A percentile compares a stretch with the other conserved stretches of the same genome.
phyloP scores from a whole-genome alignment of 2,329 filamentous ascomycete species.

The Botryotinia globosa region DNA sequence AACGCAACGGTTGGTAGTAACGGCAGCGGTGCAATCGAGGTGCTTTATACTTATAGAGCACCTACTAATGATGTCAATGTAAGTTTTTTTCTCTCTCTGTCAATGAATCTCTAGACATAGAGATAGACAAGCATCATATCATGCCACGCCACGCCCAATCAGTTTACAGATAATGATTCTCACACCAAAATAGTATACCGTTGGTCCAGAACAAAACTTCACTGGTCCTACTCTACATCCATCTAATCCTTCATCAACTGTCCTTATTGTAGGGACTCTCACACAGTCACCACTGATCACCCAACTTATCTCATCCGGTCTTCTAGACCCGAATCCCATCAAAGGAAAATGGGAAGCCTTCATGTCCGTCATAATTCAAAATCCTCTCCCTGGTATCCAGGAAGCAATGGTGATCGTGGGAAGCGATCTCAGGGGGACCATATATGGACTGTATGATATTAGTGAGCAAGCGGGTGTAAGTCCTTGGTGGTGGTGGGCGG shows the following conservation, averaged over 20 bases:
- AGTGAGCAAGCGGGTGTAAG: constrained; percentile 73
- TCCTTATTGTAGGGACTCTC: constrained; percentile 68
- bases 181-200: constrained; percentile 41
- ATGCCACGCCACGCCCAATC: background rate
- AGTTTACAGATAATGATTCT: background rate
- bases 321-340: constrained; percentile 56
- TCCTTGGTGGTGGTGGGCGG: constrained; percentile 59
- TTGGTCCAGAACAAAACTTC: constrained; percentile 44
- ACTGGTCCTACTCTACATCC: constrained; percentile 44
- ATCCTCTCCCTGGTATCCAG: constrained; percentile 54
- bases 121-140: background rate
- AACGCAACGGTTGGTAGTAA: constrained; percentile 21
- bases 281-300: constrained; percentile 63
- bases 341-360: constrained; percentile 69
- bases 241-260: constrained; percentile 43
- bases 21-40: constrained; percentile 25
- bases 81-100: constrained; percentile 16
- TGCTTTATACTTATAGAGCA: constrained; percentile 34
- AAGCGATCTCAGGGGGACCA: constrained; percentile 62
- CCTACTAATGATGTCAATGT: constrained; percentile 34
- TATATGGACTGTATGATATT: constrained; percentile 69
- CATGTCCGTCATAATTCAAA: constrained; percentile 54
- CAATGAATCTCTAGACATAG: background rate
- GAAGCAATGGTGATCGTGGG: constrained; percentile 65
- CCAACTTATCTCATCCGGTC: constrained; percentile 51